A percentile compares a stretch with the other conserved stretches of the same genome.
phyloP scores from a whole-genome alignment of 2,329 filamentous ascomycete species.

The Botrytis paeoniae region DNA sequence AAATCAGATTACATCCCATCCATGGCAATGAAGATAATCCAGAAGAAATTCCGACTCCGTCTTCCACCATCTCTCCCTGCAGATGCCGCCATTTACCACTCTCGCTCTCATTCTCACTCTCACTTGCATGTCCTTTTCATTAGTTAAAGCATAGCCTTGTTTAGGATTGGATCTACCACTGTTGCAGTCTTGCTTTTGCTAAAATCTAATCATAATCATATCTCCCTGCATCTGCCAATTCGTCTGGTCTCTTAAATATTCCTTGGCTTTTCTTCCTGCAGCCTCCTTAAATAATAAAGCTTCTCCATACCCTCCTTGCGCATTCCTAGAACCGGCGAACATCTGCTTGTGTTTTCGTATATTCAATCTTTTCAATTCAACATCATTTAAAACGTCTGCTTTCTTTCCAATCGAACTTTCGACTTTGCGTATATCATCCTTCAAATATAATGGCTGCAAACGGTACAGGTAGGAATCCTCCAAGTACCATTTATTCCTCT shows the following conservation, averaged over 20 bases:
- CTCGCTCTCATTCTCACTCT: not conserved
- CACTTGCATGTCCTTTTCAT: not conserved
- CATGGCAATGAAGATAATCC: slow-evolving; percentile 1
- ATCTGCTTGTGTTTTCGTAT: not conserved
- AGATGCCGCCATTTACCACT: slow-evolving; percentile 4
- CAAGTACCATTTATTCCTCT: slow-evolving; percentile 13
- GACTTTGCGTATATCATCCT: not conserved
- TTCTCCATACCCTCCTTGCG: slow-evolving; percentile 2
- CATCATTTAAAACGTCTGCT: not conserved
- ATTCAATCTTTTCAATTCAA: not conserved
- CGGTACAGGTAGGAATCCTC: slow-evolving; percentile 17
- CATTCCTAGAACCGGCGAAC: slow-evolving; percentile 5
- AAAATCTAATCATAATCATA: slow-evolving; percentile 7
- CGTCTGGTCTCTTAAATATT: slow-evolving; percentile 8
- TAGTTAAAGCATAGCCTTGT: slow-evolving; percentile 3
- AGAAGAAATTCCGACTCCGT: not conserved
- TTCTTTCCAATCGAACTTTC: slow-evolving; percentile 1
- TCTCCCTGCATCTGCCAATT: slow-evolving; percentile 14
- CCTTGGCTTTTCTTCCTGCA: slow-evolving; percentile 1
- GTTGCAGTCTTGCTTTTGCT: slow-evolving; percentile 5
- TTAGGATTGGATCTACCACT: slow-evolving; percentile 8
- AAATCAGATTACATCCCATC: slow-evolving; percentile 1
- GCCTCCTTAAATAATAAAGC: slow-evolving; percentile 12
- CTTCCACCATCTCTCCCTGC: slow-evolving; percentile 7
- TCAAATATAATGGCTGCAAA: slow-evolving; percentile 22